phyloP scores from a whole-genome alignment of 2,329 filamentous ascomycete species.

The Diaporthe eres region DNA sequence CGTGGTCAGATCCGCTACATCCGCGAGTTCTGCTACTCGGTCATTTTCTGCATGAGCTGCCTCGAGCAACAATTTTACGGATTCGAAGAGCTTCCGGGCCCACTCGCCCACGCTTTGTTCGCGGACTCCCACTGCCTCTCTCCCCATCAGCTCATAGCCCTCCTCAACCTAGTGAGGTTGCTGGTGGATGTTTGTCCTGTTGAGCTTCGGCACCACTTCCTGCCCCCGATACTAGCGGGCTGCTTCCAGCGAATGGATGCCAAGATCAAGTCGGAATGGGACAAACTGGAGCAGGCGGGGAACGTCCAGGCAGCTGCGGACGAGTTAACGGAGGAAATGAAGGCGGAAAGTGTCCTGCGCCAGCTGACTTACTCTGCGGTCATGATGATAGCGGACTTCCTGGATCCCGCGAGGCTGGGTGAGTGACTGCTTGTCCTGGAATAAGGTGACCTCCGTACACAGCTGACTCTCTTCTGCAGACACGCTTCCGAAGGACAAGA shows the following conservation, averaged over 20 bases:
- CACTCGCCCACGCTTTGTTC: slow-evolving; percentile 87
- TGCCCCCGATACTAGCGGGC: slow-evolving; percentile 85
- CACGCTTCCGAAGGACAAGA: slow-evolving; percentile 19
- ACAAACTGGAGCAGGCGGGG: slow-evolving; percentile 76
- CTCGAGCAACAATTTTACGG: slow-evolving; percentile 92
- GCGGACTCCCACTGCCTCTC: slow-evolving; percentile 86
- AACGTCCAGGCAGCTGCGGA: slow-evolving; percentile 77
- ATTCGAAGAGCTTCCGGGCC: slow-evolving; percentile 85
- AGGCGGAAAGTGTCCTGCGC: slow-evolving; percentile 93
- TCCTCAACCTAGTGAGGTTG: slow-evolving; percentile 89
- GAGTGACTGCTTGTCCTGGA: slow-evolving; percentile 50
- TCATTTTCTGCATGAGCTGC: slow-evolving; percentile 92
- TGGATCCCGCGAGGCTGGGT: slow-evolving; percentile 81
- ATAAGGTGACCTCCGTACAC: slow-evolving; percentile 18
- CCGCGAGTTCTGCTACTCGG: slow-evolving; percentile 92
- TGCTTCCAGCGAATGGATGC: slow-evolving; percentile 89
- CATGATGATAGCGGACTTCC: slow-evolving; percentile 89
- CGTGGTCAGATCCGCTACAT: slow-evolving; percentile 90
- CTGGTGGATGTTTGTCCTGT: slow-evolving; percentile 94
- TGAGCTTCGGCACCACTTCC: slow-evolving; percentile 81
- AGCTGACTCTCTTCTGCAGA: slow-evolving; percentile 27
- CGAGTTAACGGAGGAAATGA: slow-evolving; percentile 95
- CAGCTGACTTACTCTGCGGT: slow-evolving; percentile 94
- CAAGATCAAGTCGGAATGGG: slow-evolving; percentile 92
- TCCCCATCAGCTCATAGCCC: slow-evolving; percentile 92